These are phyloP conservation scores for Verticillium tricorpus DNA, from an alignment of 2,329 filamentous ascomycete genomes.

Conservation along the genomic window DNA sequence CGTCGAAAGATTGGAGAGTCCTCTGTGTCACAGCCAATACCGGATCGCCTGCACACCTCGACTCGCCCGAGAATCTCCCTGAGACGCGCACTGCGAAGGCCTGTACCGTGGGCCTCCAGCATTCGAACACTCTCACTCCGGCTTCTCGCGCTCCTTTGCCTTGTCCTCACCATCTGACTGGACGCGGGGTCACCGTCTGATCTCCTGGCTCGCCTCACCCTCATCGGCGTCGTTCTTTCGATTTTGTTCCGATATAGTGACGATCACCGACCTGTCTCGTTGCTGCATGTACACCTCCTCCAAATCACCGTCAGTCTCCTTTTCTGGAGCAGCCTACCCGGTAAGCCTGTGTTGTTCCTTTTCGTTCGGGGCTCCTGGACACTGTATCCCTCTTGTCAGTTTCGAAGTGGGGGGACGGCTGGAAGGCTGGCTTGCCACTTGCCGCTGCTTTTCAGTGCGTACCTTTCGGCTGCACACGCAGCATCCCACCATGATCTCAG, in stretches of 20 bases:
- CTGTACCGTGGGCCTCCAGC: background rate
- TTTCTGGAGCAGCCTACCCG: background rate
- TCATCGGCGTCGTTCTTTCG: too few species aligned
- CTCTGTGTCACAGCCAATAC: too few species aligned
- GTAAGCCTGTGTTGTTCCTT: background rate
- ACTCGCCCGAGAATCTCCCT: background rate
- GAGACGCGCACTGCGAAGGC: background rate
- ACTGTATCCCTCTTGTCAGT: background rate
- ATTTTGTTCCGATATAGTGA: background rate
- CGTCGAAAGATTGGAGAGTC: too few species aligned
- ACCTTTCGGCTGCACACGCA: conserved; percentile 4
- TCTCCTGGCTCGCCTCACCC: background rate
- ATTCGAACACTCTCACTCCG: too few species aligned
- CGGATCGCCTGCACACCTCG: too few species aligned
- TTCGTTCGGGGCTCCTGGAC: background rate
- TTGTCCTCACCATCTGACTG: background rate
- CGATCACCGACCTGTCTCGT: background rate
- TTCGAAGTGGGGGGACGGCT: background rate
- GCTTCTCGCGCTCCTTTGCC: too few species aligned
- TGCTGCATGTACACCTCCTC: background rate
- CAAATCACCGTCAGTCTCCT: background rate
- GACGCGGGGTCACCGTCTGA: background rate
- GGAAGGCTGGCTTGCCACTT: background rate
- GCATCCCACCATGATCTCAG: conserved; percentile 11
- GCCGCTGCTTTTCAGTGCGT: background rate